Conservation (phyloP, 1,284 basidiomycete species). For the Cutaneotrichosporon mucoides region DNA sequence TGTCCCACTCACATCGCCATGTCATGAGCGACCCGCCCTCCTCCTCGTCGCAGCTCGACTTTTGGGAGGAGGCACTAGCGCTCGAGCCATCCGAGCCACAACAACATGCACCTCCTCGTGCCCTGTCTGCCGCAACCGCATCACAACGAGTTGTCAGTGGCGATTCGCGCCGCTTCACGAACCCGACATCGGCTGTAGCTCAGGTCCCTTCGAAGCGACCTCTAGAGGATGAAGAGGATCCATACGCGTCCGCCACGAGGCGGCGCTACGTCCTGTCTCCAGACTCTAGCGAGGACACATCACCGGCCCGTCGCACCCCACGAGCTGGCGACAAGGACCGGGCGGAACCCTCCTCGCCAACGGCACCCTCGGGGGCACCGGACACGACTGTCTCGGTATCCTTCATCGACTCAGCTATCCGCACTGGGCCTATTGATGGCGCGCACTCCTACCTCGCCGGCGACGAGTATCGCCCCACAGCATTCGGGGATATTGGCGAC, state of each 20-base stretch:
- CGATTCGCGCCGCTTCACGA: too few species aligned
- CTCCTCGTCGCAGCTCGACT: slow-evolving; percentile 5
- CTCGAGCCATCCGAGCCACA: not conserved
- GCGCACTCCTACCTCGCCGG: slow-evolving; percentile 36
- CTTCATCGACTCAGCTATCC: not conserved
- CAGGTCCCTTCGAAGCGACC: not conserved
- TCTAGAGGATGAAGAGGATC: not conserved
- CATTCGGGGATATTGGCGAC: slow-evolving; percentile 76
- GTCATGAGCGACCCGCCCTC: slow-evolving; percentile 9
- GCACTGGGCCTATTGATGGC: not conserved
- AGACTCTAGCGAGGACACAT: not conserved
- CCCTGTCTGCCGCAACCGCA: too few species aligned
- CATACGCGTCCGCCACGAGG: not conserved
- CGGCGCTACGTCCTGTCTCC: slow-evolving; percentile 1
- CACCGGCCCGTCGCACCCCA: not conserved
- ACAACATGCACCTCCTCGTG: not conserved
- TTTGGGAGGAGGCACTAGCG: slow-evolving; percentile 13
- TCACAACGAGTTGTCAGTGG: too few species aligned
- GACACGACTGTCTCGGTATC: not conserved
- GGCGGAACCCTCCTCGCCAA: not conserved
- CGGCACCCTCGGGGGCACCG: not conserved
- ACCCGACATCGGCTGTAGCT: not conserved
- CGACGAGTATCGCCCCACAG: slow-evolving; percentile 66
- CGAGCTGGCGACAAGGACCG: not conserved
- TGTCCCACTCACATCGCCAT: not conserved